Evolutionary conservation across 192 early-diverging fungal species (phyloP).

Genomic region (Mortierella hygrophila): DNA sequence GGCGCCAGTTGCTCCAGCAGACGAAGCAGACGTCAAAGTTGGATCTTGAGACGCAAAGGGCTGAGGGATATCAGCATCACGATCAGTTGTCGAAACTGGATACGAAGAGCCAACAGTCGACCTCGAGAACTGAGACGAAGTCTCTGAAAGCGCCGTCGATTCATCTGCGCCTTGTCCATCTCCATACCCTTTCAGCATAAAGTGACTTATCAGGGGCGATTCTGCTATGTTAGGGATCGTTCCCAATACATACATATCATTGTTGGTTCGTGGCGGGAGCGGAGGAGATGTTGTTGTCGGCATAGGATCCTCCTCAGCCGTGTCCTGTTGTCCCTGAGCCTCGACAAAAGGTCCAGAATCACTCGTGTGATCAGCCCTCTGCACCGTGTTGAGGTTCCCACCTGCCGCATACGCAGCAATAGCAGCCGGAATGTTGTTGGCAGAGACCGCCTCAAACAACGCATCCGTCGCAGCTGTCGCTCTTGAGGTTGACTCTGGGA

Average conservation of each 20-base stretch:
- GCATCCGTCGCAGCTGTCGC: constrained; percentile 33
- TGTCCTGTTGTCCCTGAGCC: not conserved
- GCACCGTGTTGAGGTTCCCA: constrained; percentile 59
- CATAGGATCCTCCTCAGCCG: not conserved
- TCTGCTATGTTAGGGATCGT: not conserved
- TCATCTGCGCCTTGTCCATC: not conserved
- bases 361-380: constrained; percentile 16
- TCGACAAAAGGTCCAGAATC: constrained; percentile 32
- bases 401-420: constrained; percentile 55
- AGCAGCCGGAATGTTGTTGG: constrained; percentile 57
- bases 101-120: constrained; percentile 19
- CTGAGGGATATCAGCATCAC: not conserved
- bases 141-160: constrained; percentile 8
- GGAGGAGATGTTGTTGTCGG: not conserved
- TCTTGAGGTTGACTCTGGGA: not conserved
- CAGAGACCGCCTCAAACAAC: constrained; percentile 57
- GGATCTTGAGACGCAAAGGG: not conserved
- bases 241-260: not conserved
- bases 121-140: constrained; percentile 29
- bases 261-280: not conserved
- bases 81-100: constrained; percentile 7
- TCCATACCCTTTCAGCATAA: not conserved
- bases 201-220: not conserved
- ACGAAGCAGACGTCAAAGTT: not conserved
- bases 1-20: not conserved